Percentiles rank a stretch among this genome's conserved stretches.
These are phyloP conservation scores for Sclerotinia minor DNA, from an alignment of 2,329 filamentous ascomycete genomes.

Conservation along the genomic window DNA sequence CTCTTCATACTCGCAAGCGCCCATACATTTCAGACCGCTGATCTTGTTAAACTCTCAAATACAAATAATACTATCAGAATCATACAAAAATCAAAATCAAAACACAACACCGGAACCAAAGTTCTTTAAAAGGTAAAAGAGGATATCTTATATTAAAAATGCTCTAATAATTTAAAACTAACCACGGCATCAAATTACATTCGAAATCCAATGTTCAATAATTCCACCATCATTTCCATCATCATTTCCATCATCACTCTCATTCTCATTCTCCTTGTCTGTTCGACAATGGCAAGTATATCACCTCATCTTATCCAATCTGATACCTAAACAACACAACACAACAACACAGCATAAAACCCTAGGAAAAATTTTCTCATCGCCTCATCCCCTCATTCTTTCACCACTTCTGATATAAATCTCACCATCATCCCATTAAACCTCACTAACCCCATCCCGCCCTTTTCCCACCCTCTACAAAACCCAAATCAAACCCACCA, in stretches of 20 bases:
- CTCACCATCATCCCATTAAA: too few relatives aligned
- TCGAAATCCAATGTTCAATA: neutral
- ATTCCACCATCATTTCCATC: neutral
- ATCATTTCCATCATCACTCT: neutral
- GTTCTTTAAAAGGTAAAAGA: neutral
- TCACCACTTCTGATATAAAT: neutral
- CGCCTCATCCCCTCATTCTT: neutral
- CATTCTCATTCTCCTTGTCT: neutral
- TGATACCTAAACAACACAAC: too few relatives aligned
- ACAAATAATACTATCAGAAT: neutral
- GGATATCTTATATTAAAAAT: neutral
- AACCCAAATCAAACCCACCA: slow-evolving; percentile 18
- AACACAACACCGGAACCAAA: too few relatives aligned
- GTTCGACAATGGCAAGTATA: too few relatives aligned
- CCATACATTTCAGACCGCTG: too few relatives aligned
- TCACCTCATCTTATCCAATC: neutral
- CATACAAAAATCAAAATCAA: too few relatives aligned
- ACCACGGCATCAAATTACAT: neutral
- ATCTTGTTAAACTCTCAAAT: neutral
- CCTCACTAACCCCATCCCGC: too few relatives aligned
- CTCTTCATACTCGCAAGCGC: too few relatives aligned
- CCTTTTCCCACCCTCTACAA: too few relatives aligned
- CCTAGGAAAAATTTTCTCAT: neutral
- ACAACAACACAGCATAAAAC: too few relatives aligned
- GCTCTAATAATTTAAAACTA: neutral